Base-by-base conservation (phyloP, 768 basidiomycete genomes). In the Pleurotus platypus region DNA sequence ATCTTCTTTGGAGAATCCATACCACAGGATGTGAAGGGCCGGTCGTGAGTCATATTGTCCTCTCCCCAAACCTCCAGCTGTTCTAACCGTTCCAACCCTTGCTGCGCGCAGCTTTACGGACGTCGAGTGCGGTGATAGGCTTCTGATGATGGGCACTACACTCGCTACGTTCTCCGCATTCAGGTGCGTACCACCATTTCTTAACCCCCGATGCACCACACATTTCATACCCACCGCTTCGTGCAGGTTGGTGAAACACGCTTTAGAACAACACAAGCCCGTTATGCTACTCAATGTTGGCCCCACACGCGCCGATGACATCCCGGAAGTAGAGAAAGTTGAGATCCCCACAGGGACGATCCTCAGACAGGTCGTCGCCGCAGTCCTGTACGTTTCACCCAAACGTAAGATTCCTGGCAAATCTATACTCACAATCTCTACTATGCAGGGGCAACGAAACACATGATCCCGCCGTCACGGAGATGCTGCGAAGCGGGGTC, bases 1-100 rank as follows among this genome's bases (percentile, higher is more conserved):
- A 81, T 92, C 8, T 94, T 94, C 67, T 95, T 95, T 64, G 94
- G 94, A 30, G 94, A 96, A 72, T 90, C 92, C 0, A 91, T 98
- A 61, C 77, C 84, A 8, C 68, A 76, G 20, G 58, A 72, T 37
- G 77, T 89, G 50, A 89, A 82, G 66, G 81, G 86, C 45, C 78
- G 81, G 64, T 93, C 94, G 90, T 92, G 67, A 66, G 87, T 57
- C 39, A 15, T 56, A 38, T 53, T 35, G 59, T 45, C 55, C 18
- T 35, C 30, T 22, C 2, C 30, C 11, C 30, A 35, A 35, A 35
- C 11, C 11, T 35, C 30, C 30, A 35, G 30, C 9, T 35, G 30
- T 35, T 35, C 30, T 11, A 35, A 35, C 30, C 30, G 30, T 35
- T 35, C 30, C 30, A 35, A 35, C 30, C 27, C 27, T 35, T 38